These are phyloP conservation scores for Geranomyces variabilis DNA, from an alignment of 192 early-diverging fungal genomes.

Conservation along the genomic window DNA sequence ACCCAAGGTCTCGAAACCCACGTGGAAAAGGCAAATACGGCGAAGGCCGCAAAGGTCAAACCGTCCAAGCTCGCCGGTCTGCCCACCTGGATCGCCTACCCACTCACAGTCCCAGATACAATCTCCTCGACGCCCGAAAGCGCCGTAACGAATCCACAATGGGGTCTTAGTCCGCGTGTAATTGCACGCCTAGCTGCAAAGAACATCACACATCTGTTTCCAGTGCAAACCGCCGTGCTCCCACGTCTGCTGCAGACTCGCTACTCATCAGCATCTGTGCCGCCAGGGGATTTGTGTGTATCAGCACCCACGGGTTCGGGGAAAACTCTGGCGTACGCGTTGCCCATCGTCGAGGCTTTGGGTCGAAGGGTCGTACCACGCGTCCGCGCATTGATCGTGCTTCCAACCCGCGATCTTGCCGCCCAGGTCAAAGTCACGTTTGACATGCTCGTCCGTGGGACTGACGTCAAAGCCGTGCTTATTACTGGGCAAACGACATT, in stretches of 20 bases:
- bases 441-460: slow-evolving; percentile 75
- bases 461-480: slow-evolving; percentile 72
- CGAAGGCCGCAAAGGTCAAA: background rate
- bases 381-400: slow-evolving; percentile 83
- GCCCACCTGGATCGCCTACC: slow-evolving; percentile 86
- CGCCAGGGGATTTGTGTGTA: slow-evolving; percentile 87
- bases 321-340: slow-evolving; percentile 93
- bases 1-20: background rate
- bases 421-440: slow-evolving; percentile 86
- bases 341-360: slow-evolving; percentile 89
- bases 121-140: slow-evolving; percentile 43
- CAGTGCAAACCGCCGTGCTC: slow-evolving; percentile 86
- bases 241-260: slow-evolving; percentile 75
- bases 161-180: slow-evolving; percentile 61
- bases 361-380: slow-evolving; percentile 74
- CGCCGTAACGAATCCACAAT: slow-evolving; percentile 49
- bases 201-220: slow-evolving; percentile 79
- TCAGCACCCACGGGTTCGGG: slow-evolving; percentile 95
- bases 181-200: slow-evolving; percentile 56
- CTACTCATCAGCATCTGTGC: slow-evolving; percentile 64
- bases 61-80: slow-evolving; percentile 64
- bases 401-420: slow-evolving; percentile 93
- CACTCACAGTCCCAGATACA: slow-evolving; percentile 69
- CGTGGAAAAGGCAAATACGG: background rate
- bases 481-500: slow-evolving; percentile 80